phyloP scores from a whole-genome alignment of 2,329 filamentous ascomycete genomes.

The Fusarium poae region DNA sequence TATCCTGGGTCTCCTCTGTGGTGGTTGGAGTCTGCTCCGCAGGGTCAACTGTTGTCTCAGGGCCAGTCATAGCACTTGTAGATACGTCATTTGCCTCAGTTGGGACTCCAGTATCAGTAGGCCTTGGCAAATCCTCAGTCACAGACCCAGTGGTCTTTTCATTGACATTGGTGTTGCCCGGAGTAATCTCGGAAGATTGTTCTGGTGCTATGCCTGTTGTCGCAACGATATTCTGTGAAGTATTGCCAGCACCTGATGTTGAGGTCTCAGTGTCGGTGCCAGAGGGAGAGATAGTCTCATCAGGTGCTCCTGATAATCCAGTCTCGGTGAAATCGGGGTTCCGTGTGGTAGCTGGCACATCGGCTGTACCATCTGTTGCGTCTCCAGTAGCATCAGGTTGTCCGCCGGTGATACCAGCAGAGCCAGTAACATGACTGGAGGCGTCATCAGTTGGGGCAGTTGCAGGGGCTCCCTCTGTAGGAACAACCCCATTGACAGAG shows the following conservation, averaged over 20 bases:
- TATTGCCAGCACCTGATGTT: neutral
- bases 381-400: neutral
- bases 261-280: neutral
- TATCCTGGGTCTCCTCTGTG: neutral
- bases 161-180: neutral
- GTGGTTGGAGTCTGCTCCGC: too few species aligned
- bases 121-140: neutral
- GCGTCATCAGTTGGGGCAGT: neutral
- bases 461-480: neutral
- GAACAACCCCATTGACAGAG: neutral
- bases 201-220: neutral
- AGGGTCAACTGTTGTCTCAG: neutral
- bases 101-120: neutral
- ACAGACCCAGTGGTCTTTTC: neutral
- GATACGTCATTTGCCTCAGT: accelerated
- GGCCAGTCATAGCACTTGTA: accelerated
- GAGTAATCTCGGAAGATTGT: neutral
- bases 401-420: neutral
- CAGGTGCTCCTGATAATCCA: too few species aligned
- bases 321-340: neutral
- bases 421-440: neutral
- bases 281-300: neutral
- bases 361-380: neutral
- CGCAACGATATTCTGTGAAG: neutral
- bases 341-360: neutral